Conservation (phyloP, 495 filamentous ascomycete genomes). For the Tetracladium setigerum region DNA sequence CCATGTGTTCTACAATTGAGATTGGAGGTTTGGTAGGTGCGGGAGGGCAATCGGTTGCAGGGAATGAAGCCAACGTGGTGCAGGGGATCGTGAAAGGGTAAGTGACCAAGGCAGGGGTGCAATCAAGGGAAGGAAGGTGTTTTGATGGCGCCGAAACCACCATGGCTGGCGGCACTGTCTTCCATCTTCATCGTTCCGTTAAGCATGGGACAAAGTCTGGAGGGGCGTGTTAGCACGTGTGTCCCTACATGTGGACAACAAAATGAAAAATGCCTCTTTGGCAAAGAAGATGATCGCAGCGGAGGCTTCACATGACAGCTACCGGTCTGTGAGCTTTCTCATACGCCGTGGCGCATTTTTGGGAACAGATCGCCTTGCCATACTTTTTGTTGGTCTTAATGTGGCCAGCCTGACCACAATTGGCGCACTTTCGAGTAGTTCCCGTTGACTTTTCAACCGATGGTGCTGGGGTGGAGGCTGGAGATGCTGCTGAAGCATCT, state of each 20-base stretch:
- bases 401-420: slow-evolving; percentile 90
- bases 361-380: slow-evolving; percentile 2
- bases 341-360: too few relatives aligned
- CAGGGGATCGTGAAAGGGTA: not conserved
- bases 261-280: slow-evolving; percentile 4
- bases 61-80: too few relatives aligned
- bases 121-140: slow-evolving; percentile 19
- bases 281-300: not conserved
- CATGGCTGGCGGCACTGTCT: slow-evolving; percentile 44
- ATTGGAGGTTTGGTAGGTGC: too few relatives aligned
- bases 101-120: slow-evolving; percentile 15
- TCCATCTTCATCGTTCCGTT: slow-evolving; percentile 77
- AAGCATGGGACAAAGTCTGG: slow-evolving; percentile 79
- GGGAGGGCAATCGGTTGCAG: too few relatives aligned
- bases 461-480: slow-evolving; percentile 20
- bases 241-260: slow-evolving; percentile 3
- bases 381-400: slow-evolving; percentile 99
- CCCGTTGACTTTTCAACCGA: slow-evolving; percentile 43
- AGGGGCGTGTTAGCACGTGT: slow-evolving; percentile 27
- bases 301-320: not conserved
- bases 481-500: slow-evolving; percentile 35
- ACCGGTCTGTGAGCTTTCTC: not conserved
- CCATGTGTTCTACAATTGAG: too few relatives aligned
- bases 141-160: slow-evolving; percentile 44
- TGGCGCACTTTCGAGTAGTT: slow-evolving; percentile 92